Evolutionary conservation across 331 rosid genomes (phyloP), one percentile per base, ranked within the genome.

Genomic region (Rosa hybrid): DNA sequence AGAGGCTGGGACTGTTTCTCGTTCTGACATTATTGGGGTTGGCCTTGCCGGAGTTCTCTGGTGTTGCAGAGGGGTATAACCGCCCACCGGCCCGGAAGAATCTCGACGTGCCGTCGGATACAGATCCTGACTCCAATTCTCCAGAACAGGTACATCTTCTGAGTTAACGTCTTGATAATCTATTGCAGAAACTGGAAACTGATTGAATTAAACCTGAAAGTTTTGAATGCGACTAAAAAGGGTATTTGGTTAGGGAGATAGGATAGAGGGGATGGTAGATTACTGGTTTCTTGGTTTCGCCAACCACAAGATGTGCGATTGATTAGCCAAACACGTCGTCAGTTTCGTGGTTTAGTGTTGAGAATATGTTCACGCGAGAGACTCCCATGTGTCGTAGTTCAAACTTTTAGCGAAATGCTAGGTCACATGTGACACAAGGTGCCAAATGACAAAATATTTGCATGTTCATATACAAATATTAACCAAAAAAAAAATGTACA

Each of bases 121-220:
- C 71, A 25, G 79, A 78, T 50, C 63, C 44, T 18, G 79, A 56
- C 9, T 64, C 87, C 41, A 80, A 54, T 54, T 59, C 81, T 65
- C 88, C 92, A 5, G 79, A 84, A 62, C 92, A 86, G 92, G 90
- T 89, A n/a, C 13, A 25, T n/a, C n/a, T 9, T 17, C 23, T 53
- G 23, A 53, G 23, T 54, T 18, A 18, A 18, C 4, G 2, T 6
- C 65, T 20, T n/a, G 64, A 57, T 23, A 60, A 11, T 60, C 38
- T 60, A 38, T 60, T 23, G 17, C 7, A 23, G 38, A 59, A 21
- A 60, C 34, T n/a, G 67, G 38, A 59, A 21, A 60, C 34, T n/a
- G 67, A 59, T 10, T 4, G 30, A 59, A 9, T 3, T 59, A 23
- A 59, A 21, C 14, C 13, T 59, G 34, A 21, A 59, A 59, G 65